Evolutionary conservation across 805 yeast genomes (phyloP).

Genomic region (Sungouiella blattae): DNA sequence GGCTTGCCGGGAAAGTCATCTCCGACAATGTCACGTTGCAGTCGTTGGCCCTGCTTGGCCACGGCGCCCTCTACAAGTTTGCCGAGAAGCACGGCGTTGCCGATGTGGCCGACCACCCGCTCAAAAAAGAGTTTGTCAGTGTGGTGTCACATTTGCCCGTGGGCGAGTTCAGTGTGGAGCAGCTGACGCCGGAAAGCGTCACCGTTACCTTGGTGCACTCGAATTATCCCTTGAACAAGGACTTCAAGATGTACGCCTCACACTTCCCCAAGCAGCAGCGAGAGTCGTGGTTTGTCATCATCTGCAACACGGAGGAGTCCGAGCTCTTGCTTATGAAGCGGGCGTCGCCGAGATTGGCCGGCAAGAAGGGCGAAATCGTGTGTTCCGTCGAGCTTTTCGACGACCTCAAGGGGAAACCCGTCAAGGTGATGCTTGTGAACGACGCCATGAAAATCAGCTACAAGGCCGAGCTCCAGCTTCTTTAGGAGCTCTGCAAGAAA

Average conservation of each 20-base stretch:
- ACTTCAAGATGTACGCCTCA: slow-evolving; percentile 70
- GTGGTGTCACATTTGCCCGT: slow-evolving; percentile 62
- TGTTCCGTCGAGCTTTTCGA: slow-evolving; percentile 51
- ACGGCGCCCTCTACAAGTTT: slow-evolving; percentile 29
- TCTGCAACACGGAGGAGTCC: slow-evolving; percentile 46
- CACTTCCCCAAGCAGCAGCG: slow-evolving; percentile 86
- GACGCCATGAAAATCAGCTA: slow-evolving; percentile 65
- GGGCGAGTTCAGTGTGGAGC: slow-evolving; percentile 43
- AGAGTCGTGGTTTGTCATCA: slow-evolving; percentile 86
- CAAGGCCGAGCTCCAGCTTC: slow-evolving; percentile 9
- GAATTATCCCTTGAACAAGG: slow-evolving; percentile 48
- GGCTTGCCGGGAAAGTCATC: slow-evolving; percentile 17
- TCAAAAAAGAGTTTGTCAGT: slow-evolving; percentile 45
- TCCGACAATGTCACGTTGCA: slow-evolving; percentile 25
- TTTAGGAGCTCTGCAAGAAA: neutral
- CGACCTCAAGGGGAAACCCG: slow-evolving; percentile 42
- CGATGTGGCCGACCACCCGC: slow-evolving; percentile 9
- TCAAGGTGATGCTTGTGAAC: slow-evolving; percentile 51
- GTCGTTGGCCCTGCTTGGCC: slow-evolving; percentile 40
- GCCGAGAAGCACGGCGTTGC: slow-evolving; percentile 39
- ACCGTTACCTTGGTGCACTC: slow-evolving; percentile 50
- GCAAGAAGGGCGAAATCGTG: slow-evolving; percentile 34
- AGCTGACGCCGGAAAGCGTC: slow-evolving; percentile 32
- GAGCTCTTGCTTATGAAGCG: slow-evolving; percentile 69
- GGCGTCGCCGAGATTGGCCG: slow-evolving; percentile 54